A percentile compares a stretch with the other conserved stretches of the same genome.
Evolutionary conservation across 2,329 filamentous ascomycete genomes (phyloP).

Genomic region (Penicillium sp.): DNA sequence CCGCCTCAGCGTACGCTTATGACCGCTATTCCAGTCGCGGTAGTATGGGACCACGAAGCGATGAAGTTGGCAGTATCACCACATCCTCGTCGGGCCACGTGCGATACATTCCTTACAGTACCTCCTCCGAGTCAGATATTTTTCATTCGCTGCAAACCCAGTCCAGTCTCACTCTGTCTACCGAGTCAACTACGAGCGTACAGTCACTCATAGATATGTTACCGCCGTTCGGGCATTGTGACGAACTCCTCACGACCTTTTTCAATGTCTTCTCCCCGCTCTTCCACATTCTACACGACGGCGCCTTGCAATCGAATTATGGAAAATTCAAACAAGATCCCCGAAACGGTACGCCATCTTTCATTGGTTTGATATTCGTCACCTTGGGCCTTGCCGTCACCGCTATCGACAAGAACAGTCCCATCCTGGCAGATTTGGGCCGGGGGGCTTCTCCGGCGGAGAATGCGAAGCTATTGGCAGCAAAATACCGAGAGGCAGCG

Average conservation of each 20-base stretch:
- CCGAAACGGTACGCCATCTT: neutral
- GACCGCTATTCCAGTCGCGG: neutral
- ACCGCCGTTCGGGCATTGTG: neutral
- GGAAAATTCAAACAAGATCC: neutral
- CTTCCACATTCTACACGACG: neutral
- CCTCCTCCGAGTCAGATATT: neutral
- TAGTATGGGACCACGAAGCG: neutral
- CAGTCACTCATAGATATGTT: neutral
- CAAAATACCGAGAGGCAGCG: conserved; percentile 27
- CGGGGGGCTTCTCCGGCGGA: conserved; percentile 18
- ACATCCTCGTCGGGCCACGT: neutral
- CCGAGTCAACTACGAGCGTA: neutral
- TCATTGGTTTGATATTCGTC: neutral
- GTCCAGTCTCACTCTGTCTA: neutral
- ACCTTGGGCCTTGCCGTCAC: conserved; percentile 27
- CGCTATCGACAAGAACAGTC: conserved; percentile 21
- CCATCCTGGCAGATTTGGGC: conserved; percentile 27
- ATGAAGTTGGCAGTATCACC: neutral
- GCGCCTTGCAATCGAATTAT: neutral
- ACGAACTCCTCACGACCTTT: neutral
- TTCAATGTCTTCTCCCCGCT: neutral
- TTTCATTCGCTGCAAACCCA: neutral
- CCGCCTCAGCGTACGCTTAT: neutral
- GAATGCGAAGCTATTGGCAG: conserved; percentile 25
- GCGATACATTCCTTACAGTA: neutral